A percentile compares a stretch with the other conserved stretches of the same genome.
Evolutionary conservation across 805 yeast species (phyloP).

Genomic region (Kodamaea jinghongensis): DNA sequence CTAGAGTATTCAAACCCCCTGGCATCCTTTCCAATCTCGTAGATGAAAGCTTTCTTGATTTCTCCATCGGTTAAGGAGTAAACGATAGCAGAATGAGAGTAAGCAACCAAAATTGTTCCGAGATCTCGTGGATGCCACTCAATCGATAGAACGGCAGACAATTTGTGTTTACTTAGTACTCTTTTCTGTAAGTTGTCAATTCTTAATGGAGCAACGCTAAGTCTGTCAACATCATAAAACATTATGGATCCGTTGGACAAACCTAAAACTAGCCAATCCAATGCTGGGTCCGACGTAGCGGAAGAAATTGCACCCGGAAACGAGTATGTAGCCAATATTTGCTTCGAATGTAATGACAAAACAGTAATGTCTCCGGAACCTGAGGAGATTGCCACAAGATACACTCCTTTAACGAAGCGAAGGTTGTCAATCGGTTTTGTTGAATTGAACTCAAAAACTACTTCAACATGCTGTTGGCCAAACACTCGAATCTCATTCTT

Average conservation of each 20-base stretch:
- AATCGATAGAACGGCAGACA: conserved; percentile 64
- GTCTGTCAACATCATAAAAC: conserved; percentile 80
- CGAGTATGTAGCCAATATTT: conserved; percentile 55
- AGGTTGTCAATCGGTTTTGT: conserved; percentile 52
- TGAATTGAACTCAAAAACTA: conserved; percentile 53
- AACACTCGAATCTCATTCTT: conserved; percentile 69
- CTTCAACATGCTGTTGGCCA: conserved; percentile 82
- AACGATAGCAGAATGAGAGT: conserved; percentile 62
- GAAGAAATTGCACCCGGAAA: conserved; percentile 68
- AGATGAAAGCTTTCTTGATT: conserved; percentile 55
- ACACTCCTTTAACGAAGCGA: conserved; percentile 75
- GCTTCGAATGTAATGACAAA: conserved; percentile 64
- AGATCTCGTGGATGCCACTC: conserved; percentile 89
- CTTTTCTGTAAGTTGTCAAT: conserved; percentile 69
- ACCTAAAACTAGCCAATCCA: conserved; percentile 86
- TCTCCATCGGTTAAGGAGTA: conserved; percentile 64
- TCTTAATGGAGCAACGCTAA: conserved; percentile 59
- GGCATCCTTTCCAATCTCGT: conserved; percentile 63
- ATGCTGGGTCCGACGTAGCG: conserved; percentile 75
- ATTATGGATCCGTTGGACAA: conserved; percentile 68
- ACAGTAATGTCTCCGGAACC: conserved; percentile 59
- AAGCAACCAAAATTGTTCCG: conserved; percentile 72
- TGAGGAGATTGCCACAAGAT: conserved; percentile 67
- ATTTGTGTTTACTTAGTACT: conserved; percentile 52
- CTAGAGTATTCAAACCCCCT: conserved; percentile 50